A percentile compares a stretch with the other conserved stretches of the same genome.
Evolutionary conservation across 2,329 filamentous ascomycete genomes (phyloP).

Genomic region (Magnaporthiopsis incrustans): DNA sequence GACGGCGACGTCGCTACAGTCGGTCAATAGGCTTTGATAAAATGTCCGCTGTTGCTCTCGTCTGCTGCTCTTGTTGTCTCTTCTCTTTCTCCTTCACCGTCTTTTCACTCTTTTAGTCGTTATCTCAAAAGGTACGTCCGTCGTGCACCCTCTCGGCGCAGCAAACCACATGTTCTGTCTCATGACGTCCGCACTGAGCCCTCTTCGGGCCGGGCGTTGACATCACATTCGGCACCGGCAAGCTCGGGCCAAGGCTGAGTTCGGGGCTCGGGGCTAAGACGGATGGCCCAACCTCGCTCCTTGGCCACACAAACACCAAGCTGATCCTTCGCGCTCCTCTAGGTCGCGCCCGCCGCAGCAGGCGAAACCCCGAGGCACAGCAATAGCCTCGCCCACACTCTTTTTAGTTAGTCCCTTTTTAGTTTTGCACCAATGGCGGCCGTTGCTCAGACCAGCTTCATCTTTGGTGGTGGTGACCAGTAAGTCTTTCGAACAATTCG

Average conservation of each 20-base stretch:
- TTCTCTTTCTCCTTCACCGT: neutral
- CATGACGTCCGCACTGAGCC: too few species aligned
- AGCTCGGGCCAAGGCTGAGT: too few species aligned
- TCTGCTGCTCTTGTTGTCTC: too few species aligned
- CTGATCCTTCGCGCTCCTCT: neutral
- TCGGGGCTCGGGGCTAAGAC: neutral
- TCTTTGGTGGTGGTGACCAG: conserved; percentile 6
- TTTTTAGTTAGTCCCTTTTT: neutral
- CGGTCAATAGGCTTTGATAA: neutral
- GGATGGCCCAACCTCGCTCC: neutral
- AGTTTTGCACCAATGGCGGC: neutral
- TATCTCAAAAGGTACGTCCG: too few species aligned
- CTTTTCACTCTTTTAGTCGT: neutral
- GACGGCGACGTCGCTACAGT: too few species aligned
- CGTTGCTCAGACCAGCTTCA: neutral
- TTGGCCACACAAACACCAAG: neutral
- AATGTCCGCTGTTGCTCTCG: too few species aligned
- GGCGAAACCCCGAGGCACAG: neutral
- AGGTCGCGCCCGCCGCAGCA: neutral
- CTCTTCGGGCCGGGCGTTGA: neutral
- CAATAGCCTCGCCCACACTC: neutral
- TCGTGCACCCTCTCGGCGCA: too few species aligned
- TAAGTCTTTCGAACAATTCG: neutral
- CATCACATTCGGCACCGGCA: too few species aligned
- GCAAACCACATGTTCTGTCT: too few species aligned